Conservation (phyloP, 352 stramenopile species). For the Blastocystis sp. region DNA sequence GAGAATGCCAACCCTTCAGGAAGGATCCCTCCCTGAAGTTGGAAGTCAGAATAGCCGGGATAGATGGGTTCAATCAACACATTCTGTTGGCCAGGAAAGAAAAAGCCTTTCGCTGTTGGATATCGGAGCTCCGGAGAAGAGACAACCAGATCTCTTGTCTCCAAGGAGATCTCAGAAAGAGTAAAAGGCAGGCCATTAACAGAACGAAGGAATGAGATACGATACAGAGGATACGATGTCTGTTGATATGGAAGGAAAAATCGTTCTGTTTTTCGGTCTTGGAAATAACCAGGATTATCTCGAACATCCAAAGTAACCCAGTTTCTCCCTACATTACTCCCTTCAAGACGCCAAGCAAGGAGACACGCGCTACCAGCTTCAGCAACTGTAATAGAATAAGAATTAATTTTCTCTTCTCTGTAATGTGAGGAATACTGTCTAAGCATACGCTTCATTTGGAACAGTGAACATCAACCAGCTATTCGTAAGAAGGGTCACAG, state of each 20-base stretch:
- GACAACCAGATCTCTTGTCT: neutral
- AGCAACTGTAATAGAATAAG: neutral
- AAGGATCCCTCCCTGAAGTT: neutral
- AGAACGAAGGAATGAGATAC: neutral
- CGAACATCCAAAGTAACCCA: slow-evolving; percentile 14
- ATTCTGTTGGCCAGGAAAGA: neutral
- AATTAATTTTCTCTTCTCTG: neutral
- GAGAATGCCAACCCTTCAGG: slow-evolving; percentile 11
- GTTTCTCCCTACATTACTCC: neutral
- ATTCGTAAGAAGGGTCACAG: neutral
- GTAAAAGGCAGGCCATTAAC: neutral
- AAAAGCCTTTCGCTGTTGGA: too few relatives aligned
- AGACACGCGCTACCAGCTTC: neutral
- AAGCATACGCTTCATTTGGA: neutral
- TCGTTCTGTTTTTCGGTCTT: neutral
- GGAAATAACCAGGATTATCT: neutral
- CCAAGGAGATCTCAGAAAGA: neutral
- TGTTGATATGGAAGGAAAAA: neutral
- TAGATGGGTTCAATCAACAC: neutral
- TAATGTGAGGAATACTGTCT: neutral
- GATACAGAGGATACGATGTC: neutral
- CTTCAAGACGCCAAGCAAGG: neutral
- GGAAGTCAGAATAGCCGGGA: neutral
- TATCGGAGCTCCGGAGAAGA: neutral
- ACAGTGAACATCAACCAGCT: neutral